Conservation (phyloP, 495 filamentous ascomycete genomes). For the Jackrogersella minutella region DNA sequence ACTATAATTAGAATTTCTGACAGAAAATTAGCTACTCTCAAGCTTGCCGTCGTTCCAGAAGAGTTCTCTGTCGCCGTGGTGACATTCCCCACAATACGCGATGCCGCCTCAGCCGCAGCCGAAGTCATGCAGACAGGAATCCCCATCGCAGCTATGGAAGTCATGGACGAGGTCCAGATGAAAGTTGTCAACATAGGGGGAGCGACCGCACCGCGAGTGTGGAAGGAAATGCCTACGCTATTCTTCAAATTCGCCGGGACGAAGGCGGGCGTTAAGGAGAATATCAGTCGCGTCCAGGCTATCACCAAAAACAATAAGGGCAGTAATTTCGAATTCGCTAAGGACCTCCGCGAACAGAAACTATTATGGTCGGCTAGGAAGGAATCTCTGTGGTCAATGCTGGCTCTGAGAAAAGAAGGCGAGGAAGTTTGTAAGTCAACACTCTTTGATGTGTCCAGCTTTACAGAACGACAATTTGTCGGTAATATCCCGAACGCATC, state of each 20-base stretch:
- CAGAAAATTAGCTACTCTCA: constrained; percentile 64
- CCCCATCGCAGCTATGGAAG: constrained; percentile 80
- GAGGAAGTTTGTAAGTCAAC: constrained; percentile 63
- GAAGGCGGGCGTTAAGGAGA: constrained; percentile 71
- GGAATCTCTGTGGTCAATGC: constrained; percentile 77
- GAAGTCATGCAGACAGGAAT: constrained; percentile 75
- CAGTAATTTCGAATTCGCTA: constrained; percentile 77
- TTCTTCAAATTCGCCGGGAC: constrained; percentile 89
- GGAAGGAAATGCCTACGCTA: constrained; percentile 79
- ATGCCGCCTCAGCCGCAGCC: constrained; percentile 74
- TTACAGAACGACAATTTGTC: not conserved
- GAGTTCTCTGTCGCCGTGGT: constrained; percentile 79
- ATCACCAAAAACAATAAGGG: constrained; percentile 69
- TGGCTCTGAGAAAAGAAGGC: constrained; percentile 69
- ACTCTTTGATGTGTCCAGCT: constrained; percentile 1
- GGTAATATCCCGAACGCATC: not conserved
- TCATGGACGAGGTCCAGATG: constrained; percentile 88
- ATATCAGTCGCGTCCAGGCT: constrained; percentile 69
- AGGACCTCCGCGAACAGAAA: constrained; percentile 70
- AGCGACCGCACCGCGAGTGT: constrained; percentile 68
- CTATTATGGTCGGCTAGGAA: constrained; percentile 80
- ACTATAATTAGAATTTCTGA: not conserved
- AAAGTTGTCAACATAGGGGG: constrained; percentile 76
- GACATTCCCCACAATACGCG: constrained; percentile 74
- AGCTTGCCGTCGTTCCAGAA: constrained; percentile 76